These are phyloP conservation scores for Endocarpon pusillum DNA, from an alignment of 495 filamentous ascomycete species.

Conservation along the genomic window DNA sequence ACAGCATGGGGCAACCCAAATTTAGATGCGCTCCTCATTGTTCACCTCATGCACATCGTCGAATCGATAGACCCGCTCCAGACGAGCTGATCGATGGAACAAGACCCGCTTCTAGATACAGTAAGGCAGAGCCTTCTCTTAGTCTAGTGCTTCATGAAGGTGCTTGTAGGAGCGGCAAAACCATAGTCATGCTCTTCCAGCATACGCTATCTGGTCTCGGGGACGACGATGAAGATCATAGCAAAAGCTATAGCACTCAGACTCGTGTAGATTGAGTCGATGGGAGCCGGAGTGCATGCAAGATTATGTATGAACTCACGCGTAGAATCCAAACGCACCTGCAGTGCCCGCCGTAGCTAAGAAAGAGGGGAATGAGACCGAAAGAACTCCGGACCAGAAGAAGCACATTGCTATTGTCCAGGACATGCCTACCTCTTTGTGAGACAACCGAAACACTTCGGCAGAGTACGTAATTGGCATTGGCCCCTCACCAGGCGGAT, in stretches of 20 bases:
- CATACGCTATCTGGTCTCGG: slow-evolving; percentile 32
- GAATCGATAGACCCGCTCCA: no score
- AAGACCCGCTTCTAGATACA: no score
- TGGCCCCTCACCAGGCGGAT: slow-evolving; percentile 38
- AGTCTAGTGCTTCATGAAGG: slow-evolving; percentile 32
- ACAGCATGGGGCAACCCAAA: no score
- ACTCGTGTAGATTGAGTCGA: slow-evolving; percentile 33
- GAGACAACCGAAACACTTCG: slow-evolving; percentile 39
- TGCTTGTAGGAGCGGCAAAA: slow-evolving; percentile 33
- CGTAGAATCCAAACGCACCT: slow-evolving; percentile 44
- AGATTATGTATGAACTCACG: slow-evolving; percentile 44
- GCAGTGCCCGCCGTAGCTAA: slow-evolving; percentile 29
- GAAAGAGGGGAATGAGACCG: slow-evolving; percentile 48
- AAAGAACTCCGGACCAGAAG: slow-evolving; percentile 47
- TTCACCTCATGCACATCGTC: no score
- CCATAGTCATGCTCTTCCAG: slow-evolving; percentile 31
- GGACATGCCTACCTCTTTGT: slow-evolving; percentile 54
- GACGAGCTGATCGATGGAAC: no score
- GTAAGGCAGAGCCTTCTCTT: no score
- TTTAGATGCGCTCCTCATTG: no score
- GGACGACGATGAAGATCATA: slow-evolving; percentile 31
- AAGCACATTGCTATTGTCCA: slow-evolving; percentile 52
- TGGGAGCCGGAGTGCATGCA: no score
- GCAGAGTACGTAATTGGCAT: slow-evolving; percentile 42
- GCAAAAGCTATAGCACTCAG: slow-evolving; percentile 30